Conservation (phyloP, 2,329 filamentous ascomycete genomes). For the Verticillium albo-atrum region DNA sequence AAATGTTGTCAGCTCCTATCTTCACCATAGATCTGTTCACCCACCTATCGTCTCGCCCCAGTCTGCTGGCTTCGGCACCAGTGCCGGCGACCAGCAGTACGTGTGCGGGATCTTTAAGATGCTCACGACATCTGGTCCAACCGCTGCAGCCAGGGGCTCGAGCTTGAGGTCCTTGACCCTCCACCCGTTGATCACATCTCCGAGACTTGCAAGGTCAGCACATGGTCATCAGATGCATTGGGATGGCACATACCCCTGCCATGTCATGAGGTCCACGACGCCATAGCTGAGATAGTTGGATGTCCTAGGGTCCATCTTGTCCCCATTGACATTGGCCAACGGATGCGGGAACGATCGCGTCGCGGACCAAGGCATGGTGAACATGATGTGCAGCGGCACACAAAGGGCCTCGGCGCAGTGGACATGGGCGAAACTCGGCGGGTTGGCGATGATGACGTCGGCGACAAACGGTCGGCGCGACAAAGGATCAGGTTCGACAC, state of each 20-base stretch:
- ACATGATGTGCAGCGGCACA: constrained; percentile 41
- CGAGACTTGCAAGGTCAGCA: constrained; percentile 2
- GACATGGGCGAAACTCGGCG: constrained; percentile 41
- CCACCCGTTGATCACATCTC: constrained; percentile 48
- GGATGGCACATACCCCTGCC: constrained; percentile 48
- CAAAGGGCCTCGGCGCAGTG: constrained; percentile 40
- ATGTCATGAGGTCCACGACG: constrained; percentile 70
- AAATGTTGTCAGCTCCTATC: not conserved
- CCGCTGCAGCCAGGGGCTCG: constrained; percentile 64
- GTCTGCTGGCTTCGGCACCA: constrained; percentile 64
- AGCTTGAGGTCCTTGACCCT: constrained; percentile 60
- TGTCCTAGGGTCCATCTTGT: constrained; percentile 40
- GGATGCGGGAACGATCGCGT: constrained; percentile 71
- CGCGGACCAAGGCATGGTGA: constrained; percentile 69
- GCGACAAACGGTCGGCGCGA: constrained; percentile 36
- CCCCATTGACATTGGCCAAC: constrained; percentile 60
- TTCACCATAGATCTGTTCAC: not conserved
- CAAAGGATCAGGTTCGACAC: constrained; percentile 17
- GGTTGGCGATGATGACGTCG: constrained; percentile 46
- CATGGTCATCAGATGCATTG: rapidly evolving
- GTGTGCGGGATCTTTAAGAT: constrained; percentile 68
- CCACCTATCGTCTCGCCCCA: constrained; percentile 57
- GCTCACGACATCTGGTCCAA: constrained; percentile 65
- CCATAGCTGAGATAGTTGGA: constrained; percentile 69
- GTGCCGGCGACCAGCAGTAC: constrained; percentile 70